These are phyloP conservation scores for Populus trichocarpa DNA, from an alignment of 441 rosid genomes.

Conservation along the genomic window DNA sequence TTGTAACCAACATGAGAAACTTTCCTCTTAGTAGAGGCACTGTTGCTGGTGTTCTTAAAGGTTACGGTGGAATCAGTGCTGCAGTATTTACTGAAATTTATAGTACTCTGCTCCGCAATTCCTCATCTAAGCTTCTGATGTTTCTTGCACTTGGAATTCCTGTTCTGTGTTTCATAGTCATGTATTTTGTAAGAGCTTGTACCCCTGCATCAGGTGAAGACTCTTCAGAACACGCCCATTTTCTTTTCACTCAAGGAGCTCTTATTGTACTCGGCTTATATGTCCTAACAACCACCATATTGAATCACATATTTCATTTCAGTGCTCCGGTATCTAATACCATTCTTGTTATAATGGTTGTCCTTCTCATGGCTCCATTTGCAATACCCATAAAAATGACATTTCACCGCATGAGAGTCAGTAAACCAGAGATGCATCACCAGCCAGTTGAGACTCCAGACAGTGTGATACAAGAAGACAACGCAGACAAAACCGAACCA, in stretches of 20 bases:
- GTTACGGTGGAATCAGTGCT: constrained; percentile 75
- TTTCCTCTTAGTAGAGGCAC: constrained; percentile 93
- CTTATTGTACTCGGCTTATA: constrained; percentile 61
- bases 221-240: constrained; percentile 62
- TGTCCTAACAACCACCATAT: constrained; percentile 47
- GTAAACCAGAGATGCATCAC: constrained; percentile 17
- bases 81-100: constrained; percentile 73
- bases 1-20: constrained; percentile 96
- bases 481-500: constrained; percentile 39
- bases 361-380: constrained; percentile 68
- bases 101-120: constrained; percentile 49
- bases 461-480: constrained; percentile 38
- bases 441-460: constrained; percentile 49
- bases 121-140: constrained; percentile 57
- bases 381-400: constrained; percentile 93
- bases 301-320: constrained; percentile 38
- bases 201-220: constrained; percentile 83
- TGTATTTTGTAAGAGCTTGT: constrained; percentile 73
- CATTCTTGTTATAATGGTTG: constrained; percentile 49
- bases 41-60: constrained; percentile 88
- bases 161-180: constrained; percentile 49
- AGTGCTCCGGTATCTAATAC: constrained; percentile 37
- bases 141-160: constrained; percentile 80
- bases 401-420: constrained; percentile 26
- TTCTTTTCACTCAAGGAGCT: constrained; percentile 56